Evolutionary conservation across 441 rosid species (phyloP), one percentile per base, ranked within the genome.

Genomic region (Oxalis stricta): DNA sequence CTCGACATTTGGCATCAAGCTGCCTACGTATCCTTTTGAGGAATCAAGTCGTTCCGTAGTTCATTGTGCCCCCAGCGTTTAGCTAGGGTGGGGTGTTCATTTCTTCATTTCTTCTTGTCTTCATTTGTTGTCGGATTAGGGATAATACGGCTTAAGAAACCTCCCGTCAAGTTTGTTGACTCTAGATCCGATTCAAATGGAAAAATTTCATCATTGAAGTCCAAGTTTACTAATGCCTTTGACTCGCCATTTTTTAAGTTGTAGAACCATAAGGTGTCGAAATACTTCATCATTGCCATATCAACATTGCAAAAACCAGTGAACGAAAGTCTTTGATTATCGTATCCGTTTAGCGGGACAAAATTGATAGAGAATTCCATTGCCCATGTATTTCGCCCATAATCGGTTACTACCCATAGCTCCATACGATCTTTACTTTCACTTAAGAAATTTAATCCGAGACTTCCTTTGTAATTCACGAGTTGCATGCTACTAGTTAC

Each of bases 401-500:
- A 38, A 2, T 44, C 9, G 37, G n/a, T 31, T 54, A 49, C 17
- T 1, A 50, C 36, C 67, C 58, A 41, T 23, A 56, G 19, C 0
- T 56, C 67, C 30, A 53, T 22, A 10, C 7, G 43, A 1, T 18
- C 11, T 0, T 18, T 21, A 5, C n/a, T n/a, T n/a, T n/a, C 3
- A 5, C 19, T 11, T 5, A 2, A 21, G 21, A 18, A 24, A 0
- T 35, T 17, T 3, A 62, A 2, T 0, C 26, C 62, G 18, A 56
- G 58, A 35, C 46, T 61, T 18, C 62, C 50, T 24, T 51, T 46
- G 11, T 45, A 47, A 7, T 18, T 30, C 3, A 38, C 18, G 3
- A 50, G 46, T 10, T 10, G 18, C 5, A 6, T 22, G 18, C 18
- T 21, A 11, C 5, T 18, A 11, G 12, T 4, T 10, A 18, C 10